phyloP scores from a whole-genome alignment of 106 monocot genomes.

The Ottelia alismoides region DNA sequence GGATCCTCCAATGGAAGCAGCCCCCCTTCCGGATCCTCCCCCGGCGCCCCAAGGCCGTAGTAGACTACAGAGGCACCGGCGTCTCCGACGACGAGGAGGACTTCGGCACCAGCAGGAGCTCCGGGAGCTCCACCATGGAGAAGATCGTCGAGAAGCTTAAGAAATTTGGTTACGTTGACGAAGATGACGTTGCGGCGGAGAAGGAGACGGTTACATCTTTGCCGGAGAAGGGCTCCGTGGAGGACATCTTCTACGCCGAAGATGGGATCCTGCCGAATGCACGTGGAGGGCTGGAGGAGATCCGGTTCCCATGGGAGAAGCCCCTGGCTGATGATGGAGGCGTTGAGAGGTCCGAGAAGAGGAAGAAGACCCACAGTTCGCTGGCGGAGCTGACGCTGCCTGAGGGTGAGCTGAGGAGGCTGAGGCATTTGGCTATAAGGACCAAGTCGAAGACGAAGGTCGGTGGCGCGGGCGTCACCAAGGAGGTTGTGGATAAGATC shows the following conservation, averaged over 20 bases:
- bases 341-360: conserved; percentile 10
- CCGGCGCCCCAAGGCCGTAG: too few species aligned
- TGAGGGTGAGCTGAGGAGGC: conserved; percentile 66
- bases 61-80: too few species aligned
- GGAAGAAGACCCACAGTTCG: conserved; percentile 48
- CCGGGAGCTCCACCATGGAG: conserved; percentile 82
- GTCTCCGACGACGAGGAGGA: too few species aligned
- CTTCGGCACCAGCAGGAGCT: too few species aligned
- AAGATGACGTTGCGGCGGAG: conserved; percentile 22
- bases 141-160: conserved; percentile 68
- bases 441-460: conserved; percentile 74
- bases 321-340: conserved; percentile 5
- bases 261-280: conserved; percentile 62
- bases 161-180: conserved; percentile 74
- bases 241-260: conserved; percentile 84
- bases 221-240: conserved; percentile 70
- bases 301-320: conserved; percentile 86
- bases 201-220: conserved; percentile 19
- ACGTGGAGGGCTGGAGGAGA: conserved; percentile 56
- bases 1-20: too few species aligned
- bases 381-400: conserved; percentile 83
- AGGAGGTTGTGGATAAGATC: conserved; percentile 66
- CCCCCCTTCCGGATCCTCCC: too few species aligned
- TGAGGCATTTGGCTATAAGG: conserved; percentile 68
- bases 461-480: conserved; percentile 69